Conservation (phyloP, 352 stramenopile species). For the Phytophthora sojae region DNA sequence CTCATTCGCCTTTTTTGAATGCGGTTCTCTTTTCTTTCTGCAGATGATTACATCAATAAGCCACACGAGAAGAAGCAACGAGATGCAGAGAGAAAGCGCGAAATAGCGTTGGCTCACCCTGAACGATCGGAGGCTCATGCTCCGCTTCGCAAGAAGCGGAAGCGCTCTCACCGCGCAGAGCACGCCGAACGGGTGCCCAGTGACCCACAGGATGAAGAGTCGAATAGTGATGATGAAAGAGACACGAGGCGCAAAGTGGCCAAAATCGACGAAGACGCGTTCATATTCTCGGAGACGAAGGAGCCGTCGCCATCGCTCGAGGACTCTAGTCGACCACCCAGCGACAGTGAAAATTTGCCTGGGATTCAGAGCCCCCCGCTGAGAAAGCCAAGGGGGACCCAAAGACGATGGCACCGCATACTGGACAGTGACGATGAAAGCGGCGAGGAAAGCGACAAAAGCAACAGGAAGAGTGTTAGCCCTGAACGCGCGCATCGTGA, state of each 20-base stretch:
- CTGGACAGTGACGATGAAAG: slow-evolving; percentile 49
- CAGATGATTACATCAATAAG: slow-evolving; percentile 70
- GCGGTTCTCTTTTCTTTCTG: slow-evolving; percentile 3
- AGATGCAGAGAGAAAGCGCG: slow-evolving; percentile 19
- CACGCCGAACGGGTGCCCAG: background rate
- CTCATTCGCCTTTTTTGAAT: background rate
- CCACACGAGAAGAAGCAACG: slow-evolving; percentile 37
- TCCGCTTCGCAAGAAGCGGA: slow-evolving; percentile 18
- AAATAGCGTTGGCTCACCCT: slow-evolving; percentile 5
- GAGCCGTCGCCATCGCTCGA: slow-evolving; percentile 10
- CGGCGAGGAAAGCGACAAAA: slow-evolving; percentile 20
- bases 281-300: slow-evolving; percentile 15
- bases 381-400: slow-evolving; percentile 9
- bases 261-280: slow-evolving; percentile 26
- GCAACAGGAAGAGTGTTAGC: slow-evolving; percentile 3
- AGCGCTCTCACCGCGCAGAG: slow-evolving; percentile 16
- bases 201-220: background rate
- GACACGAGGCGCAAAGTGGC: slow-evolving; percentile 6
- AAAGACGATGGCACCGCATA: slow-evolving; percentile 44
- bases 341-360: background rate
- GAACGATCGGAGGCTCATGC: background rate
- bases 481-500: background rate
- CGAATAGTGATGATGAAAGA: slow-evolving; percentile 7
- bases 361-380: slow-evolving; percentile 1
- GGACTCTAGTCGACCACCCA: slow-evolving; percentile 17